Conservation (phyloP, 352 stramenopile genomes). For the Phytophthora nicotianae region DNA sequence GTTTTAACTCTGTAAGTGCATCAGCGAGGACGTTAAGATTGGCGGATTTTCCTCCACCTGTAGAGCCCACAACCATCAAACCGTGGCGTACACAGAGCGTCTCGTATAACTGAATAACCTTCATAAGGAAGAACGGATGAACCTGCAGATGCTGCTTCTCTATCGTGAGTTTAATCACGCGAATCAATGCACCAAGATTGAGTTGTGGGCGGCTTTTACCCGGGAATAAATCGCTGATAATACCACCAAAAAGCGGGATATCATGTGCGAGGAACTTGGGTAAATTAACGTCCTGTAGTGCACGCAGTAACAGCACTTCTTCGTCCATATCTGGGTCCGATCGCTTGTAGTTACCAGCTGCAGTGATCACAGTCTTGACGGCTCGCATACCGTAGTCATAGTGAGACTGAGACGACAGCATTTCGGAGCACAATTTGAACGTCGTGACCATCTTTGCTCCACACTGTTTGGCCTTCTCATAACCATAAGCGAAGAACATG, state of each 20-base stretch:
- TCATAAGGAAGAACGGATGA: constrained; percentile 93
- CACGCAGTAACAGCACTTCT: constrained; percentile 92
- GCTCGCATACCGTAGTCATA: constrained; percentile 98
- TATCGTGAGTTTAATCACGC: constrained; percentile 89
- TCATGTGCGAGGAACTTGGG: constrained; percentile 96
- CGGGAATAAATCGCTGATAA: constrained; percentile 95
- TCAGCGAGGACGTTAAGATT: constrained; percentile 89
- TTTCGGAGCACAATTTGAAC: constrained; percentile 95
- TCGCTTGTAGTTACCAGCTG: constrained; percentile 94
- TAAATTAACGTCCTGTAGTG: constrained; percentile 95
- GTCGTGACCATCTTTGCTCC: constrained; percentile 97
- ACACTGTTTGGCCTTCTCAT: constrained; percentile 92
- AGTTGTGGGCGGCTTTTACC: constrained; percentile 89
- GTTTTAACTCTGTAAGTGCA: constrained; percentile 87
- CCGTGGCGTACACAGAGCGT: constrained; percentile 95
- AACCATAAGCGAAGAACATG: constrained; percentile 96
- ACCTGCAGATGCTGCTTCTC: constrained; percentile 85
- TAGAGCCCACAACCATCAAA: constrained; percentile 95
- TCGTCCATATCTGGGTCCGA: constrained; percentile 94
- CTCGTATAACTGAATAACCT: constrained; percentile 95
- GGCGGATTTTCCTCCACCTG: constrained; percentile 91
- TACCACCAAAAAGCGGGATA: constrained; percentile 94
- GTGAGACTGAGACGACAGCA: constrained; percentile 94
- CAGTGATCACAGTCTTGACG: constrained; percentile 95
- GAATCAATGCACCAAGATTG: constrained; percentile 88